phyloP scores from a whole-genome alignment of 1,284 basidiomycete species.

The Anthracocystis walkeri region DNA sequence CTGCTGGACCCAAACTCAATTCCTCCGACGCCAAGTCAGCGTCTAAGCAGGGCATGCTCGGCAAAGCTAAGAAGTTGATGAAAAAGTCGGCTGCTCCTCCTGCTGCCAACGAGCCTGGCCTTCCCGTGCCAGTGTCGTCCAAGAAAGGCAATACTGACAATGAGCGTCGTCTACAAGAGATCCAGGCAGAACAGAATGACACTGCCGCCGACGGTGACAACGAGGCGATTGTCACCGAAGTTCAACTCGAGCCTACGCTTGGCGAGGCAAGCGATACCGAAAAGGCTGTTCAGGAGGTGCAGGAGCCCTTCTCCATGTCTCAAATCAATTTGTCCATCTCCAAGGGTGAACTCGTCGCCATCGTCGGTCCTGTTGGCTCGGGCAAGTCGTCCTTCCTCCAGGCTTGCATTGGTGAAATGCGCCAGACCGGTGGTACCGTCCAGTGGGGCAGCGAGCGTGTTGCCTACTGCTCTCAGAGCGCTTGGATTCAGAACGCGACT shows the following conservation, averaged over 20 bases:
- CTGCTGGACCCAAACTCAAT: neutral
- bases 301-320: conserved; percentile 58
- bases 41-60: conserved; percentile 24
- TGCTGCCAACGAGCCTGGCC: conserved; percentile 31
- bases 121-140: conserved; percentile 32
- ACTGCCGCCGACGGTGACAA: conserved; percentile 29
- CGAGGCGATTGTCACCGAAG: conserved; percentile 31
- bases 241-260: conserved; percentile 30
- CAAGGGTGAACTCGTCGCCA: conserved; percentile 58
- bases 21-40: conserved; percentile 2
- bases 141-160: conserved; percentile 30
- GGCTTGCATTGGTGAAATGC: conserved; percentile 67
- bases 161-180: conserved; percentile 30
- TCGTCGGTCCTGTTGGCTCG: conserved; percentile 68
- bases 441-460: conserved; percentile 70
- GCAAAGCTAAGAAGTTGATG: conserved; percentile 40
- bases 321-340: conserved; percentile 52
- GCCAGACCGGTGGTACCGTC: conserved; percentile 52
- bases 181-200: conserved; percentile 44
- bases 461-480: conserved; percentile 84
- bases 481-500: conserved; percentile 89
- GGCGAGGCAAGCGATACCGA: conserved; percentile 28
- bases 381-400: conserved; percentile 66
- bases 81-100: conserved; percentile 25
- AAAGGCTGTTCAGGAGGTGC: conserved; percentile 20